A percentile compares a stretch with the other conserved stretches of the same genome.
phyloP scores from a whole-genome alignment of 2,329 filamentous ascomycete genomes.

The Aspergillus eucalypticola region DNA sequence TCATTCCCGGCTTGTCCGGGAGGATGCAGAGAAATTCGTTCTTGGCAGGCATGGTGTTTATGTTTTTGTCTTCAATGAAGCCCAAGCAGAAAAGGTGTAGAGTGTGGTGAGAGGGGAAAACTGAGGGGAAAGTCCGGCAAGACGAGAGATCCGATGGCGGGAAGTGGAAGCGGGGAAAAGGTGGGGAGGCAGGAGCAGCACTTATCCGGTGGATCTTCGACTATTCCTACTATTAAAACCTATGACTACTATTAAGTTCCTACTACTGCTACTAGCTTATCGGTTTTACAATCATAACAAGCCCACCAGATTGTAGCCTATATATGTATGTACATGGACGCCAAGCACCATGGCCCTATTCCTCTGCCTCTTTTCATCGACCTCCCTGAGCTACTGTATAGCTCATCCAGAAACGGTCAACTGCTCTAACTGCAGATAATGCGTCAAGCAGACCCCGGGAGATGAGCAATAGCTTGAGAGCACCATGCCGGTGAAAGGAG shows the following conservation, averaged over 20 bases:
- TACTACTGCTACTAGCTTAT: too few relatives aligned
- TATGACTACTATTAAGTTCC: too few relatives aligned
- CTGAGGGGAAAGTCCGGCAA: not conserved
- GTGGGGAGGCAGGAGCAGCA: conserved; percentile 1
- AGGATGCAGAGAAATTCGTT: conserved; percentile 69
- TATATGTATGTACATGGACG: conserved; percentile 23
- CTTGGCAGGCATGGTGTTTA: conserved; percentile 35
- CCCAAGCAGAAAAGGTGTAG: not conserved
- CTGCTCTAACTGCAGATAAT: conserved; percentile 2
- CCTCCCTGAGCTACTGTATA: not conserved
- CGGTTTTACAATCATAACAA: conserved; percentile 7
- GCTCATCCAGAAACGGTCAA: not conserved
- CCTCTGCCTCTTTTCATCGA: not conserved
- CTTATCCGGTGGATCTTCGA: not conserved
- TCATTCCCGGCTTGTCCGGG: conserved; percentile 63
- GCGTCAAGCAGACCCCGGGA: not conserved
- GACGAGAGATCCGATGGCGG: not conserved
- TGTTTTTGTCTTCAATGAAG: not conserved
- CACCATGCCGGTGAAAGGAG: not conserved
- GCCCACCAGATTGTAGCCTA: conserved; percentile 18
- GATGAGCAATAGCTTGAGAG: conserved; percentile 1
- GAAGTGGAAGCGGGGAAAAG: conserved; percentile 5
- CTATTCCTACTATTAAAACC: not conserved
- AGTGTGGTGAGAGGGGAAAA: not conserved
- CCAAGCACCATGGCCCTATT: conserved; percentile 8